Evolutionary conservation across 83 land plant species (phyloP).

Genomic region (Isoetes engelmannii): DNA sequence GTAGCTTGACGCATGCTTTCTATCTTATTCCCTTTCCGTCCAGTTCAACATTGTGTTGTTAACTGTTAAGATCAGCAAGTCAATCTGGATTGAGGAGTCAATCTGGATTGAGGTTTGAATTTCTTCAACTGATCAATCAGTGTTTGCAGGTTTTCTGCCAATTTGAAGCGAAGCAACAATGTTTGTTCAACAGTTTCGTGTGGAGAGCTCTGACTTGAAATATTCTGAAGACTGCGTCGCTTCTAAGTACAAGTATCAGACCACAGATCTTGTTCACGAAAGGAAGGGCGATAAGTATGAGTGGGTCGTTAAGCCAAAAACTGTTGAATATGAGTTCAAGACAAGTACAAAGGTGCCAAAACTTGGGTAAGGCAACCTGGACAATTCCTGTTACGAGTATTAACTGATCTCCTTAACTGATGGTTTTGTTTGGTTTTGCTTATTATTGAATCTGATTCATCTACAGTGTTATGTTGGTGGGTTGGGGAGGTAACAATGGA

Average conservation of each 20-base stretch:
- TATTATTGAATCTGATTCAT: no score
- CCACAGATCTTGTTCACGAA: constrained; percentile 87
- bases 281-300: constrained; percentile 58
- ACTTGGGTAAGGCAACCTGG: constrained; percentile 52
- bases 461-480: constrained; percentile 91
- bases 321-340: constrained; percentile 72
- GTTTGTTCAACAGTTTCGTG: constrained; percentile 79
- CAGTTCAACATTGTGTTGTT: no score
- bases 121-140: no score
- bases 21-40: no score
- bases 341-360: constrained; percentile 78
- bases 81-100: no score
- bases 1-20: no score
- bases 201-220: constrained; percentile 86
- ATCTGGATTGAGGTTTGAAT: no score
- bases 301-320: constrained; percentile 85
- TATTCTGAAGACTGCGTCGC: constrained; percentile 66
- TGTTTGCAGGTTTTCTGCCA: no score
- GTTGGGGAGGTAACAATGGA: constrained; percentile 99
- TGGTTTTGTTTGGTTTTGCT: no score
- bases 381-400: no score
- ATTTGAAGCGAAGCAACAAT: constrained; percentile 16
- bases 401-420: no score
- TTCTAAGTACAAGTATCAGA: constrained; percentile 72
- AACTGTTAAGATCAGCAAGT: no score